Conservation (phyloP, 2,329 filamentous ascomycete genomes). For the Ophiostoma montium region DNA sequence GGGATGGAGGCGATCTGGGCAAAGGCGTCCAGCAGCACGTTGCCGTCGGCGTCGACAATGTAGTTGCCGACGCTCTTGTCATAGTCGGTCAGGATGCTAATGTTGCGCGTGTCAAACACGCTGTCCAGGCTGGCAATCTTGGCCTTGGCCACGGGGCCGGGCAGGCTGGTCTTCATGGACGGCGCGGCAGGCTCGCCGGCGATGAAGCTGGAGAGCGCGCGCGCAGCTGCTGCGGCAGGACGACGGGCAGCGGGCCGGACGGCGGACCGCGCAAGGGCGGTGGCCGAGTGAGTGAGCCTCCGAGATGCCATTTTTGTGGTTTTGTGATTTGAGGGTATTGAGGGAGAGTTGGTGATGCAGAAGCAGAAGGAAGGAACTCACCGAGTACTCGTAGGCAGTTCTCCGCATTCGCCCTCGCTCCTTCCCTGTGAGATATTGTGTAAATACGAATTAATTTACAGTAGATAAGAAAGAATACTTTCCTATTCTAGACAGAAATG, state of each 20-base stretch:
- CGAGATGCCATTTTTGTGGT: slow-evolving; percentile 3
- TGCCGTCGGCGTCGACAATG: slow-evolving; percentile 57
- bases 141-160: slow-evolving; percentile 59
- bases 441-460: background rate
- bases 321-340: background rate
- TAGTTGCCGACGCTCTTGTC: slow-evolving; percentile 68
- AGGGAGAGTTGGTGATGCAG: background rate
- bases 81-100: slow-evolving; percentile 74
- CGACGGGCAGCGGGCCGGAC: background rate
- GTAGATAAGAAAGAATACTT: background rate
- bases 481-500: background rate
- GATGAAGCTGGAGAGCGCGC: slow-evolving; percentile 2
- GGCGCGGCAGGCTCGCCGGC: slow-evolving; percentile 35
- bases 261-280: background rate
- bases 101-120: slow-evolving; percentile 72
- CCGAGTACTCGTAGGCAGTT: too few species aligned
- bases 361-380: background rate
- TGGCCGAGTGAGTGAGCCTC: slow-evolving; percentile 3
- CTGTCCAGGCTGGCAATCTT: slow-evolving; percentile 55
- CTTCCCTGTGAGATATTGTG: too few species aligned
- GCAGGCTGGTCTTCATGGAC: slow-evolving; percentile 48
- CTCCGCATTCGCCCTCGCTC: too few species aligned
- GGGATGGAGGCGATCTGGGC: slow-evolving; percentile 89
- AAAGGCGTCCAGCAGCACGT: slow-evolving; percentile 52
- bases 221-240: background rate